Conservation (phyloP, 129 eudicot species). For the Logfia minima region DNA sequence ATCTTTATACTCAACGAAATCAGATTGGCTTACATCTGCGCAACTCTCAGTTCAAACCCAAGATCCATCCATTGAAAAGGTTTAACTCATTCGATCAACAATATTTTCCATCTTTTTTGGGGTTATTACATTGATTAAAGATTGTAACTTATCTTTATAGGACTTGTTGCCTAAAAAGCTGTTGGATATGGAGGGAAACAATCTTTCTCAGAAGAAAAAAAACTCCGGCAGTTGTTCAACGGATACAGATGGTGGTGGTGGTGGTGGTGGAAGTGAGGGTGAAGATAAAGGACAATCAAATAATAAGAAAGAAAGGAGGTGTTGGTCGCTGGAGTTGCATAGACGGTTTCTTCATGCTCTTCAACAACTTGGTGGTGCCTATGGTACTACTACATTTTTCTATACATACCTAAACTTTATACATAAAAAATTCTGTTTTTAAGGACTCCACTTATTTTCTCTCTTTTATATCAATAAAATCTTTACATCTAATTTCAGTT, state of each 20-base stretch:
- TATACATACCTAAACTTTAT: no score
- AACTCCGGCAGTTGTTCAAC: conserved; percentile 48
- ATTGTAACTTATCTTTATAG: conserved; percentile 25
- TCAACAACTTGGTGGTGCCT: conserved; percentile 96
- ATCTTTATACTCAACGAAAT: conserved; percentile 38
- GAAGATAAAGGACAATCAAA: conserved; percentile 51
- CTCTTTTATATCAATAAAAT: no score
- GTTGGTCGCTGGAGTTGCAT: conserved; percentile 95
- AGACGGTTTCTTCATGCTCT: conserved; percentile 74
- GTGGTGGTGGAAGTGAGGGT: conserved; percentile 40
- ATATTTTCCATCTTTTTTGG: not conserved
- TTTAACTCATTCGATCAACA: not conserved
- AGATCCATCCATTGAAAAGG: conserved; percentile 64
- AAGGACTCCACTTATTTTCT: no score
- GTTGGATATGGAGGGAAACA: conserved; percentile 52
- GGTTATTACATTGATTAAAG: conserved; percentile 7
- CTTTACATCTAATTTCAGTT: no score
- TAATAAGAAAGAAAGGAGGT: conserved; percentile 65
- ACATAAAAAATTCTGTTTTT: no score
- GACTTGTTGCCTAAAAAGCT: conserved; percentile 47
- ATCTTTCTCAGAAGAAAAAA: conserved; percentile 51
- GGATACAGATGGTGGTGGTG: conserved; percentile 44
- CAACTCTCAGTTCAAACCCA: conserved; percentile 87
- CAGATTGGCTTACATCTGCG: conserved; percentile 95
- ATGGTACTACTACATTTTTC: conserved; percentile 41